These are phyloP conservation scores for Mortierella sp. DNA, from an alignment of 371 early-diverging fungal species.

Conservation along the genomic window DNA sequence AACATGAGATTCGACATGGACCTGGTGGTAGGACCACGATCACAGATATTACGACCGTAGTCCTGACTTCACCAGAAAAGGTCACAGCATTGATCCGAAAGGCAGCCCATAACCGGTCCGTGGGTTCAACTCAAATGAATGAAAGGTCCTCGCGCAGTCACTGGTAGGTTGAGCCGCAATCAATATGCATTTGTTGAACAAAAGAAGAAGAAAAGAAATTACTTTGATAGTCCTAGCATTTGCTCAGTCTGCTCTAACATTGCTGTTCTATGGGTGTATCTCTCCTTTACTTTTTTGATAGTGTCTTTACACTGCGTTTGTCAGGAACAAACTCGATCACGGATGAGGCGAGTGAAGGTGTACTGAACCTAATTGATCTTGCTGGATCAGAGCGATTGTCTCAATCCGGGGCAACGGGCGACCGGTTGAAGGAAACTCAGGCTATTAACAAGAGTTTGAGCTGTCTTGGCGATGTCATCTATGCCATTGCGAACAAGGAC, in stretches of 20 bases:
- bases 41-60: constrained; percentile 76
- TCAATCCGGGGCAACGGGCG: constrained; percentile 89
- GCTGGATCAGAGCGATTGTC: constrained; percentile 98
- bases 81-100: constrained; percentile 78
- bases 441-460: constrained; percentile 97
- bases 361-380: constrained; percentile 94
- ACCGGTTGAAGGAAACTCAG: constrained; percentile 94
- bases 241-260: neutral
- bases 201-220: neutral
- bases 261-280: neutral
- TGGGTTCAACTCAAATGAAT: constrained; percentile 95
- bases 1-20: constrained; percentile 87
- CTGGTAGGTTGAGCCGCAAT: constrained; percentile 52
- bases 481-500: constrained; percentile 86
- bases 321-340: constrained; percentile 78
- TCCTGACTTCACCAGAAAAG: constrained; percentile 72
- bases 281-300: constrained; percentile 26
- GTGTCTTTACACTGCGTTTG: constrained; percentile 88
- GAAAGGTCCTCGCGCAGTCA: constrained; percentile 96
- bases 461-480: constrained; percentile 95
- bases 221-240: neutral
- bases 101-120: constrained; percentile 86
- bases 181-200: neutral
- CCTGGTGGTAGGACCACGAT: constrained; percentile 80
- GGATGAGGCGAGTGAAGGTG: constrained; percentile 77